Conservation (phyloP, 2,329 filamentous ascomycete species). For the Xylariaceae sp. region DNA sequence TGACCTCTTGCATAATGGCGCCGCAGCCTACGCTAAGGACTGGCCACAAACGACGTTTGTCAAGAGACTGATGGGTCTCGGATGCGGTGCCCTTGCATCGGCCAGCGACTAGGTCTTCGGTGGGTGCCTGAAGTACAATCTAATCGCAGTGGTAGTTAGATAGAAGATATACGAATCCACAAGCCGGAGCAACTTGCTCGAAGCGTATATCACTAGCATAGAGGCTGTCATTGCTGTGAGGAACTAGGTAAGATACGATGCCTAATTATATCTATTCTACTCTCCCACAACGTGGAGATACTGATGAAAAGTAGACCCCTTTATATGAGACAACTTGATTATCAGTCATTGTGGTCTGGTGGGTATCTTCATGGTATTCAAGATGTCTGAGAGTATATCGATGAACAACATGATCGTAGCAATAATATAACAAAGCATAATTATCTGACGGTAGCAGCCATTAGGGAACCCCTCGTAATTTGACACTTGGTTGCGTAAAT, state of each 20-base stretch:
- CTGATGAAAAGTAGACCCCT: constrained; percentile 11
- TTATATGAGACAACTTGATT: constrained; percentile 8
- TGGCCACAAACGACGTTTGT: constrained; percentile 48
- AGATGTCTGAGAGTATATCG: background rate
- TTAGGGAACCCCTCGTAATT: no score
- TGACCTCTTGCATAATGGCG: constrained; percentile 61
- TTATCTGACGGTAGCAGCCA: no score
- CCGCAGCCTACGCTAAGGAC: constrained; percentile 57
- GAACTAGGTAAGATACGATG: constrained; percentile 56
- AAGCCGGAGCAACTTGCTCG: constrained; percentile 55
- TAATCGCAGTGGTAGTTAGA: constrained; percentile 56
- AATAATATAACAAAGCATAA: background rate
- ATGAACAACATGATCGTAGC: background rate
- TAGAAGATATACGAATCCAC: constrained; percentile 48
- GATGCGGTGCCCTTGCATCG: constrained; percentile 52
- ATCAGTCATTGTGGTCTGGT: constrained; percentile 12
- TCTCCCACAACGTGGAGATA: background rate
- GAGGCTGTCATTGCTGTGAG: constrained; percentile 56
- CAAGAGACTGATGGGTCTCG: constrained; percentile 56
- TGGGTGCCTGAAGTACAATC: constrained; percentile 60
- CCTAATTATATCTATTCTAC: constrained; percentile 27
- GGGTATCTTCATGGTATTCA: background rate
- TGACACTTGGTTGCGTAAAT: background rate
- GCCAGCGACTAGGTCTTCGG: constrained; percentile 64
- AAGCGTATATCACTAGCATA: constrained; percentile 52